Conservation (phyloP, 371 early-diverging fungal species). For the Basidiobolus heterosporus region DNA sequence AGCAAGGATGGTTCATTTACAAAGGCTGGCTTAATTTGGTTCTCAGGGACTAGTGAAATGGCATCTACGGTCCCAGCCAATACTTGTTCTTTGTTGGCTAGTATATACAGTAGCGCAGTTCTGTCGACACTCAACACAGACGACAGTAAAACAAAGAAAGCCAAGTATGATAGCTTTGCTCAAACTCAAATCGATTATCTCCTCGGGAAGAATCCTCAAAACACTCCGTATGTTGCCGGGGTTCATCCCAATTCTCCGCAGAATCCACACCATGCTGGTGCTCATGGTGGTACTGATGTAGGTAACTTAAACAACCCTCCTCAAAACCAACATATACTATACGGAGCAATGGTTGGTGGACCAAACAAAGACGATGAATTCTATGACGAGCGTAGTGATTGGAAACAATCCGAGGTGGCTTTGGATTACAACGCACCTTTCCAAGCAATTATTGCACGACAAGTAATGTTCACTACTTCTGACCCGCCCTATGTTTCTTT, state of each 20-base stretch:
- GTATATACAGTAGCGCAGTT: slow-evolving; percentile 5
- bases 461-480: slow-evolving; percentile 18
- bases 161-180: slow-evolving; percentile 24
- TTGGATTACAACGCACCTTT: slow-evolving; percentile 49
- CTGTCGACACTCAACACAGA: not conserved
- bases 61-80: slow-evolving; percentile 29
- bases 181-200: slow-evolving; percentile 27
- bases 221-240: slow-evolving; percentile 40
- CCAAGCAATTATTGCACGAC: slow-evolving; percentile 35
- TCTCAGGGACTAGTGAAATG: slow-evolving; percentile 22
- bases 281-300: slow-evolving; percentile 31
- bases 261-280: slow-evolving; percentile 45
- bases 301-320: slow-evolving; percentile 21
- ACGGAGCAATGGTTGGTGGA: slow-evolving; percentile 44
- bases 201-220: slow-evolving; percentile 35
- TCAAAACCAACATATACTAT: slow-evolving; percentile 18
- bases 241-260: slow-evolving; percentile 37
- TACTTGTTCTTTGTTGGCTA: slow-evolving; percentile 11
- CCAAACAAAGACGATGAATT: slow-evolving; percentile 33
- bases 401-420: slow-evolving; percentile 29
- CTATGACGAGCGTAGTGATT: slow-evolving; percentile 26
- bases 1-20: slow-evolving; percentile 21
- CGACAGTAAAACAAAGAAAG: slow-evolving; percentile 6
- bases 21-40: slow-evolving; percentile 33
- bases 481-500: slow-evolving; percentile 33